A percentile compares a stretch with the other conserved stretches of the same genome.
Evolutionary conservation across 1,139 yeast genomes (phyloP).

Genomic region (Suhomyces anneliseae): DNA sequence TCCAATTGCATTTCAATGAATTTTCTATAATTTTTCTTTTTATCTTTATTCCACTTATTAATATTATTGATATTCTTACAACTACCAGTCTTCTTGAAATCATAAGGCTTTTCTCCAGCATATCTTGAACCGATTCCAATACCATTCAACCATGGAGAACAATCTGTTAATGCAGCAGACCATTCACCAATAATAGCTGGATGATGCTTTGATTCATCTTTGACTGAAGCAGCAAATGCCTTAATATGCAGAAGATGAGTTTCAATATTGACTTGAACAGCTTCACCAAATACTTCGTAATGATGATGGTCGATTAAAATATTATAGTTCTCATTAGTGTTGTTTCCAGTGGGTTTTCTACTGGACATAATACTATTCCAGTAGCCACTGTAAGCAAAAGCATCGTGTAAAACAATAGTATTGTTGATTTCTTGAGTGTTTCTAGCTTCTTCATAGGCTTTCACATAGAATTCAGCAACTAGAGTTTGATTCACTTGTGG

Average conservation of each 20-base stretch:
- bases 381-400: slow-evolving; percentile 49
- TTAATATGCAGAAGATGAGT: slow-evolving; percentile 37
- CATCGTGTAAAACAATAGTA: slow-evolving; percentile 60
- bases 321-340: slow-evolving; percentile 29
- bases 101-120: slow-evolving; percentile 48
- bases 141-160: slow-evolving; percentile 67
- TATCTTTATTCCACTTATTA: slow-evolving; percentile 36
- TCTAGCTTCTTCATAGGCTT: slow-evolving; percentile 42
- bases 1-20: slow-evolving; percentile 47
- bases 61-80: slow-evolving; percentile 31
- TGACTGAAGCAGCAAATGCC: slow-evolving; percentile 37
- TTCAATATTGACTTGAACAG: slow-evolving; percentile 39
- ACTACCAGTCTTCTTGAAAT: slow-evolving; percentile 30
- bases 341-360: slow-evolving; percentile 15
- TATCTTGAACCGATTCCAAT: slow-evolving; percentile 59
- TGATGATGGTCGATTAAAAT: slow-evolving; percentile 65
- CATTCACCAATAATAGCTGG: slow-evolving; percentile 63
- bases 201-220: slow-evolving; percentile 39
- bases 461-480: slow-evolving; percentile 42
- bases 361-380: slow-evolving; percentile 50
- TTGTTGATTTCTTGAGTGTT: slow-evolving; percentile 34
- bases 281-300: slow-evolving; percentile 57
- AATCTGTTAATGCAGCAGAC: slow-evolving; percentile 65
- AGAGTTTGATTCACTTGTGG: slow-evolving; percentile 35
- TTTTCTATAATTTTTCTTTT: slow-evolving; percentile 49